Evolutionary conservation across 2,329 filamentous ascomycete genomes (phyloP).

Genomic region (Calonectria multiphialidica): DNA sequence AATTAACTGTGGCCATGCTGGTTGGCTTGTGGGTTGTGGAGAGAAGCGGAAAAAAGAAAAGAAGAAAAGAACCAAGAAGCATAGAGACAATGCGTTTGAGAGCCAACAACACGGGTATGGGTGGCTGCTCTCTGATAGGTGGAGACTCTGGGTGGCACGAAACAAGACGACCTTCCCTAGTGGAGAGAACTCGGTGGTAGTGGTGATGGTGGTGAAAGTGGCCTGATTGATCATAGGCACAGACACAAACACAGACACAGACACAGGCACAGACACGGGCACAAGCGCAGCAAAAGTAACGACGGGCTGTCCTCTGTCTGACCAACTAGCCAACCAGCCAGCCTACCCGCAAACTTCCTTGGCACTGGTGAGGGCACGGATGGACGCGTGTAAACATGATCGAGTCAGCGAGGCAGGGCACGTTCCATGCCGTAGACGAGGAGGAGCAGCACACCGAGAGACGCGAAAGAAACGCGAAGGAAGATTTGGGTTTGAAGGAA

Average conservation of each 20-base stretch:
- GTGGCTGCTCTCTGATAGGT: not conserved
- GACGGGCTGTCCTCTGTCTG: not conserved
- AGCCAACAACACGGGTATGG: not conserved
- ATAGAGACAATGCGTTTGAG: not conserved
- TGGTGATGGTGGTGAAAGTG: not conserved
- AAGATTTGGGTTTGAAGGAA: constrained; percentile 1
- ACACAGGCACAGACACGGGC: constrained; percentile 8
- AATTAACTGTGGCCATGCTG: not conserved
- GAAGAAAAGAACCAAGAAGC: not conserved
- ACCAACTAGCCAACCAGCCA: not conserved
- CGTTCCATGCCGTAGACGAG: not conserved
- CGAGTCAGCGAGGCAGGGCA: not conserved
- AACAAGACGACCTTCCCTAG: not conserved
- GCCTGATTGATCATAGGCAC: constrained; percentile 6
- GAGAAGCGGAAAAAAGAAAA: not conserved
- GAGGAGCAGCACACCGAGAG: not conserved
- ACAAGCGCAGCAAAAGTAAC: not conserved
- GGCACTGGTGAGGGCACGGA: constrained; percentile 1
- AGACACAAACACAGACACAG: not conserved
- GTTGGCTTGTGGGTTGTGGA: not conserved
- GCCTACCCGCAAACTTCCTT: not conserved
- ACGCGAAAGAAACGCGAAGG: constrained; percentile 3
- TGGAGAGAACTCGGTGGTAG: not conserved
- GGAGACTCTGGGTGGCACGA: not conserved
- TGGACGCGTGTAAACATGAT: not conserved